These are phyloP conservation scores for Xylaria sp. DNA, from an alignment of 2,329 filamentous ascomycete species.

Conservation along the genomic window DNA sequence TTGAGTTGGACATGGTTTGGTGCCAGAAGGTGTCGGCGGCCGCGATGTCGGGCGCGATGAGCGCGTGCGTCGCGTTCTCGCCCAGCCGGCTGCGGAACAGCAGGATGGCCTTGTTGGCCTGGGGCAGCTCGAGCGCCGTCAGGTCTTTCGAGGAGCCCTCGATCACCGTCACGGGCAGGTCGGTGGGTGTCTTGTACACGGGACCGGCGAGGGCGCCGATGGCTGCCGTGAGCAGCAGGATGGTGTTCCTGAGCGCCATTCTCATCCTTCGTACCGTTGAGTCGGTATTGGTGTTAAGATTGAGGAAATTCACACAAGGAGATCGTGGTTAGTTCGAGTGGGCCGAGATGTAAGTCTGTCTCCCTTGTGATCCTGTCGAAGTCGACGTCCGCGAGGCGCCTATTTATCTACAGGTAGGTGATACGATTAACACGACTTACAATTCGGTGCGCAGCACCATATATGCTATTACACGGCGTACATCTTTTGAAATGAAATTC, in stretches of 20 bases:
- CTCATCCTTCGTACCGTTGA: neutral
- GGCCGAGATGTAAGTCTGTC: neutral
- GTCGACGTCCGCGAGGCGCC: neutral
- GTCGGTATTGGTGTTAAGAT: neutral
- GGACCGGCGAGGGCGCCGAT: slow-evolving; percentile 26
- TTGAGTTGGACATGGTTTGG: slow-evolving; percentile 10
- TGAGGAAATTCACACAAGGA: neutral
- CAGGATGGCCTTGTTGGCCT: slow-evolving; percentile 25
- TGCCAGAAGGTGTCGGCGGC: slow-evolving; percentile 34
- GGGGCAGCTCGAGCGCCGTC: slow-evolving; percentile 20
- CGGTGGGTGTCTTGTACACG: slow-evolving; percentile 10
- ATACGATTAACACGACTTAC: neutral
- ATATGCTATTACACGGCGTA: neutral
- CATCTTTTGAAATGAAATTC: neutral
- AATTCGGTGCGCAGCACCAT: neutral
- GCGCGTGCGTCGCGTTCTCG: slow-evolving; percentile 23
- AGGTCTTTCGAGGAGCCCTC: slow-evolving; percentile 32
- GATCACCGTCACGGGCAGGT: slow-evolving; percentile 33
- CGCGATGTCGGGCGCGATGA: slow-evolving; percentile 30
- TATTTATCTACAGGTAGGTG: neutral
- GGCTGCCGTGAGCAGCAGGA: slow-evolving; percentile 24
- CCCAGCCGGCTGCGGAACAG: slow-evolving; percentile 33
- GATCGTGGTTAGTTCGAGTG: neutral
- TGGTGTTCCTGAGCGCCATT: slow-evolving; percentile 30
- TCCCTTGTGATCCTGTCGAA: neutral